Evolutionary conservation across 768 basidiomycete species (phyloP).

Genomic region (Podaxis sp.): DNA sequence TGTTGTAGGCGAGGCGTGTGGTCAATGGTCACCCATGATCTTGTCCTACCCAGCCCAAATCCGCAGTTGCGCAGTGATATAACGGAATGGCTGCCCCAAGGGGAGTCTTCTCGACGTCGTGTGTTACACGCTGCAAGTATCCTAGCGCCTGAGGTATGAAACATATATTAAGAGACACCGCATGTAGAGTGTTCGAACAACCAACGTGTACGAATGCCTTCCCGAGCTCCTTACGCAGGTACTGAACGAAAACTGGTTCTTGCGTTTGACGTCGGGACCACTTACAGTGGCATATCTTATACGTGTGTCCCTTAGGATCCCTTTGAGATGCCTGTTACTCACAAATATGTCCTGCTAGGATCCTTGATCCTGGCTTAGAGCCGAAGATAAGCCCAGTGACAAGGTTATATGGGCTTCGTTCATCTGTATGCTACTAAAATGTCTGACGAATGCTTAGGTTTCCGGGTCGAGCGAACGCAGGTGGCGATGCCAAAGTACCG

Average conservation of each 20-base stretch:
- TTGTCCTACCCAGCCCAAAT: not conserved
- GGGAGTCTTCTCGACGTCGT: not conserved
- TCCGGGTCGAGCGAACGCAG: conserved; percentile 41
- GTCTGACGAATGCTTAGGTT: conserved; percentile 29
- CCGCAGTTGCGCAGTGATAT: conserved; percentile 9
- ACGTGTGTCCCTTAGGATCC: conserved; percentile 16
- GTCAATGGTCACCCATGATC: not conserved
- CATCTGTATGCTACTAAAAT: not conserved
- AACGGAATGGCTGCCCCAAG: not conserved
- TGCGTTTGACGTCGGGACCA: conserved; percentile 43
- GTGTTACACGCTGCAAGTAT: not conserved
- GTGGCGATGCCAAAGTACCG: conserved; percentile 47
- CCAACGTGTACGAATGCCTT: conserved; percentile 11
- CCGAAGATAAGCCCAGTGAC: conserved; percentile 25
- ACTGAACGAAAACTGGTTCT: conserved; percentile 34
- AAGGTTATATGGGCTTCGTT: conserved; percentile 13
- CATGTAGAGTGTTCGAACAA: not conserved
- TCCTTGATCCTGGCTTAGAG: conserved; percentile 38
- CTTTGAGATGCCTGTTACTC: not conserved
- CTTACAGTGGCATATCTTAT: conserved; percentile 45
- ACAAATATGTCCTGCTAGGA: conserved; percentile 18
- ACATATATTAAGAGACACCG: not conserved
- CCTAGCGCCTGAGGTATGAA: not conserved
- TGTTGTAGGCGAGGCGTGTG: no score
- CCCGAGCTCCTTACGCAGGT: conserved; percentile 21